phyloP scores from a whole-genome alignment of 306 rosid genomes.

The Styphnolobium japonicum region DNA sequence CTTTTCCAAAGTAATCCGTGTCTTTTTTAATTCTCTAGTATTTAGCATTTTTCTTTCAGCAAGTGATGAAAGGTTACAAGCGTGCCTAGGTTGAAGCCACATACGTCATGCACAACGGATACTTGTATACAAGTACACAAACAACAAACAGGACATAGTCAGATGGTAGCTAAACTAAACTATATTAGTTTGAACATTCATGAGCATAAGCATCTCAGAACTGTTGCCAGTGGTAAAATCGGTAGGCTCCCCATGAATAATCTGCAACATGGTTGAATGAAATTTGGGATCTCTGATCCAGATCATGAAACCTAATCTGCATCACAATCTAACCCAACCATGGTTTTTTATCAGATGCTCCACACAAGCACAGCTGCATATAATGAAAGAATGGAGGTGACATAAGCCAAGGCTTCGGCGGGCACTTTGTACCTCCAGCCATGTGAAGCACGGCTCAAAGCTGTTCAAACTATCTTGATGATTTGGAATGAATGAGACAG shows the following conservation, averaged over 20 bases:
- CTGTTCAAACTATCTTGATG: neutral
- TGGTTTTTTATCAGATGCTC: neutral
- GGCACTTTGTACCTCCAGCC: conserved; percentile 4
- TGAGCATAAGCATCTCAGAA: neutral
- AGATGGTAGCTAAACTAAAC: conserved; percentile 10
- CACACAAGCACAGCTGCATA: conserved; percentile 11
- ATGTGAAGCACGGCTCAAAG: neutral
- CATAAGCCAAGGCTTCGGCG: neutral
- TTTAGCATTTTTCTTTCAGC: neutral
- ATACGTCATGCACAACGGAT: neutral
- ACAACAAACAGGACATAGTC: neutral
- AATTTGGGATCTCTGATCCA: neutral
- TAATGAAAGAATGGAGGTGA: neutral
- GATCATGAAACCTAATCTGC: neutral
- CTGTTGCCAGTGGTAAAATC: neutral
- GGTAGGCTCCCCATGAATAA: neutral
- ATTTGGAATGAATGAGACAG: neutral
- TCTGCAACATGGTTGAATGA: neutral
- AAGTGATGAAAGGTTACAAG: neutral
- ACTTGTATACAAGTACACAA: neutral
- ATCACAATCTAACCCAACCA: neutral
- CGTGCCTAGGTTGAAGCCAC: neutral
- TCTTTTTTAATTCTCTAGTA: neutral
- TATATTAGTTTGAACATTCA: neutral
- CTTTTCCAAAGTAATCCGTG: too few species aligned